Evolutionary conservation across 164 flowering plant genomes (phyloP), one percentile per base, ranked within the genome.

Genomic region (Magnolia sinica): DNA sequence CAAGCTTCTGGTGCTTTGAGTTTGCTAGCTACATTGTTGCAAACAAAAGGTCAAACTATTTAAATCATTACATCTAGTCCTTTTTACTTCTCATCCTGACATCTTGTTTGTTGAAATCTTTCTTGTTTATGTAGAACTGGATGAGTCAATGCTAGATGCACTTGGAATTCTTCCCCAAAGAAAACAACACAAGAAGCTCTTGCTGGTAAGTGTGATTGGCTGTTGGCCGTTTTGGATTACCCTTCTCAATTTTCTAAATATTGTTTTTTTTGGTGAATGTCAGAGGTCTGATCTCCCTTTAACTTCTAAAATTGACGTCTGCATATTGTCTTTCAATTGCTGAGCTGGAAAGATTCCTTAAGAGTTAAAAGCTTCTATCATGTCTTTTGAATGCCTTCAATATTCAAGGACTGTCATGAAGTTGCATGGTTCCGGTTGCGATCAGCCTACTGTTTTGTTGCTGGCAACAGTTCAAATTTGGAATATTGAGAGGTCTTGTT

Each of bases 161-260:
- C 90, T 94, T 81, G 99, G 99, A 75, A 94, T 96, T 81, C 99
- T 96, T 82, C 98, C 99, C 45, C 95, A 89, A 75, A 89, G 99
- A 71, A 91, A 90, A 79, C 94, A 94, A 51, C 98, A 96, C 73
- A 96, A 92, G 84, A 96, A 94, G 77, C 92, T 89, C 22, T 83
- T 96, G 83, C 86, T 94, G 90, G 99, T 96, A 87, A 74, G 90
- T 79, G 63, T 45, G 63, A 0, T 6, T 16, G 9, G 50, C 27
- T 37, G 45, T 37, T 37, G 45, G 45, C 45, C 69, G 20, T 27
- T 65, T 59, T 31, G 69, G 16, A 66, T 27, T 27, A 13, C 37
- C 58, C 18, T 19, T 74, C 7, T 64, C 50, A 13, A 20, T 59
- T 8, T 59, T 55, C 11, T 20, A 20, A 64, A 59, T 45, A 13